phyloP scores from a whole-genome alignment of 257 asterid species.

The Gentiana dahurica region DNA sequence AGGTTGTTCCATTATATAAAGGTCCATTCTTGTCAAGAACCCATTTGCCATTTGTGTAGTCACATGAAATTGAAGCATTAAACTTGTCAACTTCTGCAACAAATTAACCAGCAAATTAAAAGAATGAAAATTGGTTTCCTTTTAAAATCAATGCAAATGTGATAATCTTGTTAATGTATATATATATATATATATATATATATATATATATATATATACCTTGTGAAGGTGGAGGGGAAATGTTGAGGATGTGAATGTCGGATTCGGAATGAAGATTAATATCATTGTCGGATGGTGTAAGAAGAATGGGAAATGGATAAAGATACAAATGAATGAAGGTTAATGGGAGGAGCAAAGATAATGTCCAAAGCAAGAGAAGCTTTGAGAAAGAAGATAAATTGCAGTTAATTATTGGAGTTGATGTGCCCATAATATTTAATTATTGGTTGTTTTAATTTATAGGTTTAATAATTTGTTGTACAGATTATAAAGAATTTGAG shows the following conservation, averaged over 20 bases:
- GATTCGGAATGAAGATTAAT: conserved; percentile 8
- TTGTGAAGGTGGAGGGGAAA: conserved; percentile 12
- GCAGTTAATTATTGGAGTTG: neutral
- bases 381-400: conserved; percentile 13
- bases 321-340: conserved; percentile 31
- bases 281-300: conserved; percentile 8
- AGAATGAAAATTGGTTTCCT: too few relatives aligned
- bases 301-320: conserved; percentile 19
- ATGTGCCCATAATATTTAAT: neutral
- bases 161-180: too few relatives aligned
- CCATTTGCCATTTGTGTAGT: conserved; percentile 61
- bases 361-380: conserved; percentile 20
- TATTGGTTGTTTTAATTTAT: neutral
- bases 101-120: neutral
- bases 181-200: neutral
- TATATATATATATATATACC: conserved; percentile 17
- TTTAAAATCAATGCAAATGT: too few relatives aligned
- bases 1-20: conserved; percentile 53
- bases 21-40: conserved; percentile 30
- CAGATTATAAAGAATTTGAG: neutral
- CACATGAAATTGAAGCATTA: conserved; percentile 25
- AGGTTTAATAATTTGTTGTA: neutral
- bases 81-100: conserved; percentile 19
- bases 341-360: conserved; percentile 31
- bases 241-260: conserved; percentile 9